These are phyloP conservation scores for Suillus variegatus DNA, from an alignment of 768 basidiomycete genomes.

Conservation along the genomic window DNA sequence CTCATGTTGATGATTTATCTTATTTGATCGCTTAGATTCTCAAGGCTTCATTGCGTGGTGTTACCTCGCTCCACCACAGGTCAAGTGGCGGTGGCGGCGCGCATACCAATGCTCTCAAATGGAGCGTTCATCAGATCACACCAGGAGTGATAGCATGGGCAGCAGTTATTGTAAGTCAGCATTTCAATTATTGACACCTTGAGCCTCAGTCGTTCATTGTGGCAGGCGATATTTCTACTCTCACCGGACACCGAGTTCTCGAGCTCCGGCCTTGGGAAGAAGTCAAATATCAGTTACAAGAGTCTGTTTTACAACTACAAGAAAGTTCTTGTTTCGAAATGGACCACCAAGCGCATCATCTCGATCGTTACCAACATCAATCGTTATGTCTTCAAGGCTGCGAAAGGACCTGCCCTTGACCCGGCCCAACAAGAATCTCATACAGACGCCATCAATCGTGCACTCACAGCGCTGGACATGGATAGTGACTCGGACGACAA, in stretches of 20 bases:
- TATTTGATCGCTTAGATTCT: too few species aligned
- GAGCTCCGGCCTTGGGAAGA: background rate
- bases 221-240: background rate
- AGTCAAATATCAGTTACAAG: background rate
- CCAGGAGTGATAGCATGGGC: background rate
- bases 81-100: background rate
- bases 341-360: background rate
- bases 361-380: background rate
- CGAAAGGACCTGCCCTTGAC: background rate
- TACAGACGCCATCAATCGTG: background rate
- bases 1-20: too few species aligned
- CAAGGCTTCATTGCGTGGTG: background rate
- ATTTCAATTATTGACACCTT: background rate
- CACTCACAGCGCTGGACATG: too few species aligned
- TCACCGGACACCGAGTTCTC: background rate
- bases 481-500: too few species aligned
- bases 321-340: background rate
- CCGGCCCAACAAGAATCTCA: background rate
- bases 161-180: background rate
- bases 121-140: background rate
- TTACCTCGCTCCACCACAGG: background rate
- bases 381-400: background rate
- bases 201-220: too few species aligned
- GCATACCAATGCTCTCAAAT: background rate
- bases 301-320: conserved; percentile 1